Percentiles rank a stretch among this genome's conserved stretches.
These are phyloP conservation scores for Amyloporia xantha DNA, from an alignment of 768 basidiomycete genomes.

Conservation along the genomic window DNA sequence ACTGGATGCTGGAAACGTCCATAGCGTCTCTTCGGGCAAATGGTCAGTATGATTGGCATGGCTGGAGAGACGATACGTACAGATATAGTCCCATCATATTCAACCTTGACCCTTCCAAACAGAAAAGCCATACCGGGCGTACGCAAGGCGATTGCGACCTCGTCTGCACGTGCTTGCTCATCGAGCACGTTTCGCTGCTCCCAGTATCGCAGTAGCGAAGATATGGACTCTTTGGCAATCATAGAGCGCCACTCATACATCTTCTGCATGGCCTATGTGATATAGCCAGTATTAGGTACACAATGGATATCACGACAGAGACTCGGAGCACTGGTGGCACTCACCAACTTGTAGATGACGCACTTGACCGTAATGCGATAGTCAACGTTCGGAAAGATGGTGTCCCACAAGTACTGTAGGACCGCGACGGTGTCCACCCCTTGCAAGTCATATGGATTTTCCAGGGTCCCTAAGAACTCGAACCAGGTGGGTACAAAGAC, in stretches of 20 bases:
- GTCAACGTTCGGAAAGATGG: background rate
- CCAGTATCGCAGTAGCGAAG: background rate
- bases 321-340: background rate
- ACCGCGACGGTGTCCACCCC: background rate
- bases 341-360: background rate
- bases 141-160: background rate
- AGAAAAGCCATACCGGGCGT: background rate
- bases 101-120: background rate
- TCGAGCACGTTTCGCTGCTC: background rate
- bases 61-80: too few species aligned
- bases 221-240: background rate
- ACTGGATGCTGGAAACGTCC: background rate
- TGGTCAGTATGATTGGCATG: too few species aligned
- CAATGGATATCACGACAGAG: background rate
- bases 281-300: background rate
- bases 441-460: too few species aligned
- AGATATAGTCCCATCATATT: too few species aligned
- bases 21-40: background rate
- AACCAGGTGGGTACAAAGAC: too few species aligned
- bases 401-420: background rate
- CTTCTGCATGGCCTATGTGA: background rate
- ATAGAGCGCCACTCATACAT: background rate
- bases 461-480: too few species aligned
- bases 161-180: background rate
- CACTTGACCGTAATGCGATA: background rate